Percentiles rank a stretch among this genome's conserved stretches.
Conservation (phyloP, 768 basidiomycete genomes). For the Panaeolus cyanescens region DNA sequence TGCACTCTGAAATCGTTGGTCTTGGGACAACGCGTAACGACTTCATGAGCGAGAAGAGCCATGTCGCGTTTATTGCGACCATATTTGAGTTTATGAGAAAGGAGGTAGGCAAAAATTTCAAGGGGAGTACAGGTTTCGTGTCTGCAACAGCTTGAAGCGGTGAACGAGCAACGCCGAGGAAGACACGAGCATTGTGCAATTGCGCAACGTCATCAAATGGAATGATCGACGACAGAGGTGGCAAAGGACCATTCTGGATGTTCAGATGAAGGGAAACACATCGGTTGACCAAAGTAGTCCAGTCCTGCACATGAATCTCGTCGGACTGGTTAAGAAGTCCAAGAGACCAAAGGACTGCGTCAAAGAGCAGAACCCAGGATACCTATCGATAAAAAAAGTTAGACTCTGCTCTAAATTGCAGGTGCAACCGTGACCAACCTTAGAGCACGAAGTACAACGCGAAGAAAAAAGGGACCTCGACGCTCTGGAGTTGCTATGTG, state of each 20-base stretch:
- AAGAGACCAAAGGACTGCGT: constrained; percentile 71
- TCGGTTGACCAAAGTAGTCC: constrained; percentile 36
- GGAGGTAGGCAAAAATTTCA: constrained; percentile 73
- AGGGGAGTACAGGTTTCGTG: constrained; percentile 47
- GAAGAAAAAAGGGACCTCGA: no score
- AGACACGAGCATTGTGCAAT: constrained; percentile 46
- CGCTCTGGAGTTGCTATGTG: no score
- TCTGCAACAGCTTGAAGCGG: constrained; percentile 1
- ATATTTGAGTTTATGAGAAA: constrained; percentile 75
- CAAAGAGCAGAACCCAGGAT: constrained; percentile 78
- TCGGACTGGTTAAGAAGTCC: constrained; percentile 61
- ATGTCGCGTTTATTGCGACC: constrained; percentile 75
- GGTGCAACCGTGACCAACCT: constrained; percentile 42
- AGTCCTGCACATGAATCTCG: constrained; percentile 38
- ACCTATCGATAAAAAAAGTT: constrained; percentile 43
- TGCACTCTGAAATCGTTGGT: constrained; percentile 49
- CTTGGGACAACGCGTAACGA: constrained; percentile 47
- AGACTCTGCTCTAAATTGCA: neutral
- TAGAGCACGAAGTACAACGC: no score
- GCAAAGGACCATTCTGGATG: constrained; percentile 11
- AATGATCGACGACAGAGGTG: constrained; percentile 22
- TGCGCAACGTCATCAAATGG: constrained; percentile 18
- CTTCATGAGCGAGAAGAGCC: constrained; percentile 84
- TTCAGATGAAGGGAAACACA: constrained; percentile 24
- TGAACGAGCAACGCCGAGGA: constrained; percentile 38